Evolutionary conservation across 1,284 basidiomycete species (phyloP).

Genomic region (Sanghuangporus sanghuang): DNA sequence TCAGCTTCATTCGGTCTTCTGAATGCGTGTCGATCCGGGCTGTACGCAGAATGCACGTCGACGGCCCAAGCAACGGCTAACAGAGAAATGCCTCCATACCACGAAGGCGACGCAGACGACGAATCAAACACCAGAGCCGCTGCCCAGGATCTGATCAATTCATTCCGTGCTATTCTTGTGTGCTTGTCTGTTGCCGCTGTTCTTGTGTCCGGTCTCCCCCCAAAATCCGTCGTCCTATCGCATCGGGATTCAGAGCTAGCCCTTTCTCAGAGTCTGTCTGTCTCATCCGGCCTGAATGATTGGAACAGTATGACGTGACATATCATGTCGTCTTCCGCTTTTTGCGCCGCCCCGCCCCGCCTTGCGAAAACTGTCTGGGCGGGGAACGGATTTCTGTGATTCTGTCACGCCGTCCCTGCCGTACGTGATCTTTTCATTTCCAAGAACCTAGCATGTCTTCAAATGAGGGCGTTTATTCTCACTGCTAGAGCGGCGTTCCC

Average conservation of each 20-base stretch:
- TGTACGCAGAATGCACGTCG: not conserved
- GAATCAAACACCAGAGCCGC: too few relatives aligned
- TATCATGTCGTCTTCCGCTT: too few relatives aligned
- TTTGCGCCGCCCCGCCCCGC: too few relatives aligned
- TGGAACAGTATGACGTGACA: too few relatives aligned
- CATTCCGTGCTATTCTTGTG: not conserved
- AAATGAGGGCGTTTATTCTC: not conserved
- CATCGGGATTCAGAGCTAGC: not conserved
- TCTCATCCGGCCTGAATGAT: not conserved
- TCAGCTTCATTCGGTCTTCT: not conserved
- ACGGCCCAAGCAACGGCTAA: not conserved
- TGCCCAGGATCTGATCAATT: not conserved
- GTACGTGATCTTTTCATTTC: too few relatives aligned
- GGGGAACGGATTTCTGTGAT: too few relatives aligned
- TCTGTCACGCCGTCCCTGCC: too few relatives aligned
- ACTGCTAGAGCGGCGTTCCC: not conserved
- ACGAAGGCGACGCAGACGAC: not conserved
- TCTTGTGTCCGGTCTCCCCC: too few relatives aligned
- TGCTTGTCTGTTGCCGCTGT: not conserved
- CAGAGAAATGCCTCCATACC: not conserved
- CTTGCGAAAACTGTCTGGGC: too few relatives aligned
- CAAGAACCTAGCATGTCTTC: not conserved
- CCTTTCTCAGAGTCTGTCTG: not conserved
- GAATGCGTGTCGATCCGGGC: not conserved
- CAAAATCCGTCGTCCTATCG: too few relatives aligned